These are phyloP conservation scores for Rubia occidens DNA, from an alignment of 305 asterid genomes.

Conservation along the genomic window DNA sequence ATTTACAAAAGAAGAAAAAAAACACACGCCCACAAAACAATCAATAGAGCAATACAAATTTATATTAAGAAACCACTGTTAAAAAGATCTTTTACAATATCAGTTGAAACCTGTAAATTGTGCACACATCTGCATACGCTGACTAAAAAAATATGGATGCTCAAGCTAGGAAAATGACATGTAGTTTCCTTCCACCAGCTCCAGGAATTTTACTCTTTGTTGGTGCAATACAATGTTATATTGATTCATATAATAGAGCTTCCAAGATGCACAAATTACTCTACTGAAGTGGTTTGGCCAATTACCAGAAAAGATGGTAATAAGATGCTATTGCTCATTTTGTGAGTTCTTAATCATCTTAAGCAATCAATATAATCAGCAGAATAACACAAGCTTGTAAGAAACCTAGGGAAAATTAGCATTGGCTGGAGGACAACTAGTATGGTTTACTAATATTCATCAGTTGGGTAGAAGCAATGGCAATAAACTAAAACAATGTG, in stretches of 20 bases:
- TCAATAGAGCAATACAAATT: neutral
- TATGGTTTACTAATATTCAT: neutral
- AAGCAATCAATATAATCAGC: conserved; percentile 1
- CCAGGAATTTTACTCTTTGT: neutral
- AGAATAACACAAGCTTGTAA: neutral
- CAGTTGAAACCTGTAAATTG: neutral
- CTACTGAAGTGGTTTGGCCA: neutral
- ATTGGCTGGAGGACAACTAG: neutral
- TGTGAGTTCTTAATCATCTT: neutral
- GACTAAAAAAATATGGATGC: neutral
- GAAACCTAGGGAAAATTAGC: neutral
- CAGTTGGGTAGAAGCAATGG: neutral
- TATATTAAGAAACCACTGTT: neutral
- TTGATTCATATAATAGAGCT: neutral
- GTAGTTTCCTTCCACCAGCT: neutral
- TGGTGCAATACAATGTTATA: neutral
- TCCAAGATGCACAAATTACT: neutral
- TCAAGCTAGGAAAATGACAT: neutral
- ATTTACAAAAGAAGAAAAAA: neutral
- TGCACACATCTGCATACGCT: neutral
- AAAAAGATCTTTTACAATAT: neutral
- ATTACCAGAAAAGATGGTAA: neutral
- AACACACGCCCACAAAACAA: neutral
- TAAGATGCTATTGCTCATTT: neutral
- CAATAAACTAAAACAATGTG: neutral